Evolutionary conservation across 345 rosid species (phyloP), one percentile per base, ranked within the genome.

Genomic region (Rhizophora apiculata): DNA sequence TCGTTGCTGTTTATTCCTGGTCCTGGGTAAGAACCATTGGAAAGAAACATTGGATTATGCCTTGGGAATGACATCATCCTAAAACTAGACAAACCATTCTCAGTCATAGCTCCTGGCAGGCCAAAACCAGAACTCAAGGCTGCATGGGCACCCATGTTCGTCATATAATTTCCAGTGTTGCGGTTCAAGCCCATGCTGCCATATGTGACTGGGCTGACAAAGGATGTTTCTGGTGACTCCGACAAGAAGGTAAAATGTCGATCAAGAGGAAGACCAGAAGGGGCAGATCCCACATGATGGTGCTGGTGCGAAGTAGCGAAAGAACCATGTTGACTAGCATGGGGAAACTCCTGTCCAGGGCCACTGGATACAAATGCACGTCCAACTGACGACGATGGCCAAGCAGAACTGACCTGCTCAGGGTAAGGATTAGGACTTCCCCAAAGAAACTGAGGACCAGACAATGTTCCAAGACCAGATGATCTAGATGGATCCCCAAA

Each of bases 381-480:
- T 37, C 85, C 89, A 46, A 81, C 18, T 13, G 92, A 81, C 24
- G 96, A 80, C 26, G 83, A 67, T 56, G 88, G 82, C 98, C 98
- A 83, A 58, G 86, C 82, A 60, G 95, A 80, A 67, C 81, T 86
- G 53, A 79, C 60, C 70, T 56, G 82, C 64, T 87, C 91, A 3
- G 90, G 73, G 73, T 82, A 85, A 22, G 89, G 69, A 72, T 79
- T 84, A 53, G 89, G 88, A 77, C 95, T 88, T 72, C 98, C 96
- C 98, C 96, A 93, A 26, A 93, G 98, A 79, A 90, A 93, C 76
- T 93, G 91, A 58, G 96, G 84, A 43, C 96, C 98, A 0, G 98
- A 85, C 53, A 93, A 71, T 31, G 85, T 72, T 56, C 68, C 74
- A 63, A 85, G 51, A 46, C 81, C 81, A 46, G 88, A 85, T 56